These are phyloP conservation scores for Vitis labrusca DNA, from an alignment of 164 flowering plant genomes.

Conservation along the genomic window DNA sequence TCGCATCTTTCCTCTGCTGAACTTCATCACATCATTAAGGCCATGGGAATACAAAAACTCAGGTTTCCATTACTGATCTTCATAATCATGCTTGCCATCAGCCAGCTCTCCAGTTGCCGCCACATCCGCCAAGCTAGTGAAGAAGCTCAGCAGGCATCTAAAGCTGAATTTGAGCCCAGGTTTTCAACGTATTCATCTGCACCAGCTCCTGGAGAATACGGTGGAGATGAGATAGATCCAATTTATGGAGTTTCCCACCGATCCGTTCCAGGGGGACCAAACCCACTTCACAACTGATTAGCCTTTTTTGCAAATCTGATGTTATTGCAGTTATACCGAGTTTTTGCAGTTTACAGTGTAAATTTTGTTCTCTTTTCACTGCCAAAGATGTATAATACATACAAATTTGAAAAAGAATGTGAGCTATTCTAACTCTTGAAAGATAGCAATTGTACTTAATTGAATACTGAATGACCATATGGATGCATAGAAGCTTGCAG, in stretches of 20 bases:
- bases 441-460: conserved; percentile 6
- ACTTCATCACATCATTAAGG: background rate
- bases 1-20: background rate
- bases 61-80: conserved; percentile 15
- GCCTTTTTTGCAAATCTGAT: background rate
- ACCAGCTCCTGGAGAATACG: conserved; percentile 12
- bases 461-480: background rate
- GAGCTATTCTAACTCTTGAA: background rate
- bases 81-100: conserved; percentile 20
- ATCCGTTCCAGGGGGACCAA: conserved; percentile 31
- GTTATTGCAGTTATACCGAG: conserved; percentile 7
- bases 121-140: background rate
- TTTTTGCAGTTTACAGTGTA: conserved; percentile 18
- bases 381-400: conserved; percentile 10
- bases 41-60: conserved; percentile 23
- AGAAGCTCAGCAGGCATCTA: conserved; percentile 1
- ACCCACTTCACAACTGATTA: conserved; percentile 46
- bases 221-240: conserved; percentile 6
- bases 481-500: background rate
- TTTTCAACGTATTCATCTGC: conserved; percentile 18
- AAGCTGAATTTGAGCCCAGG: conserved; percentile 1
- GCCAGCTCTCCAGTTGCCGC: conserved; percentile 18
- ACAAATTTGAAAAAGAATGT: background rate
- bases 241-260: conserved; percentile 22
- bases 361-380: conserved; percentile 1